Evolutionary conservation across 75 land plant species (phyloP).

Genomic region (Cryptomeria japonica): DNA sequence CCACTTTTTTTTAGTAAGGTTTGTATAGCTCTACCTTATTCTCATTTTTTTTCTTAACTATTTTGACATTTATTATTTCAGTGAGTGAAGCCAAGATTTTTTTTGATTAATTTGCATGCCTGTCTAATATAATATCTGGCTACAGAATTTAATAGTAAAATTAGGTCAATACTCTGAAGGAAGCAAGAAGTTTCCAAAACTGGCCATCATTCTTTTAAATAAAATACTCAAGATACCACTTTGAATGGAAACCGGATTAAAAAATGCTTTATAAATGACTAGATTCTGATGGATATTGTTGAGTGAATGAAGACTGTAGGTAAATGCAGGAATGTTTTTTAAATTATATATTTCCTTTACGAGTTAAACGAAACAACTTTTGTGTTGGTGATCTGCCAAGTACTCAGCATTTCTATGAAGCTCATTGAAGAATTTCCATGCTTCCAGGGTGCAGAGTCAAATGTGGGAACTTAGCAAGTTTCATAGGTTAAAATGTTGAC

Average conservation of each 20-base stretch:
- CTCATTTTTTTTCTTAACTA: not conserved
- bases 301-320: not conserved
- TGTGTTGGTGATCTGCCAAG: not conserved
- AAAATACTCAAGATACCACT: not conserved
- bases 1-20: slow-evolving; percentile 25
- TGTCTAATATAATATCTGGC: not conserved
- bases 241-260: not conserved
- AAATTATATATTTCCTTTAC: not conserved
- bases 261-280: not conserved
- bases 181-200: not conserved
- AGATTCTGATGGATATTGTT: not conserved
- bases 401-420: too few species aligned
- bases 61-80: not conserved
- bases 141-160: not conserved
- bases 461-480: too few species aligned
- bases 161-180: not conserved
- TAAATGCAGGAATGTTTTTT: not conserved
- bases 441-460: too few species aligned
- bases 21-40: not conserved
- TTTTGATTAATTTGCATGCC: not conserved
- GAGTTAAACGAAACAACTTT: not conserved
- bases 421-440: too few species aligned
- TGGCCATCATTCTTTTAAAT: not conserved
- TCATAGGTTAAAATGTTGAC: too few species aligned
- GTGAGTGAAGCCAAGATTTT: not conserved